Base-by-base conservation (phyloP, 306 rosid species). In the Lupinus albus region DNA sequence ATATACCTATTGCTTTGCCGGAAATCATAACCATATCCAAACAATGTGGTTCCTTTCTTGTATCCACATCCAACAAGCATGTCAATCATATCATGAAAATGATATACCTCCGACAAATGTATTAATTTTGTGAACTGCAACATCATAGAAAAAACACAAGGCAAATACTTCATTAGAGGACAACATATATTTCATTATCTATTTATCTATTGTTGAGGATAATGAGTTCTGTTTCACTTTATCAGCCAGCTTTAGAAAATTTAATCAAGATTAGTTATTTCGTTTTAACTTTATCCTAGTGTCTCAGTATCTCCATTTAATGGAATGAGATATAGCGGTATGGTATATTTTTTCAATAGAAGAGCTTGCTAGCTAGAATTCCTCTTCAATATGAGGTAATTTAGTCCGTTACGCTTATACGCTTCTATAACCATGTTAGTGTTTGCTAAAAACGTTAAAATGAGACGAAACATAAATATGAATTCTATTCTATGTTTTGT, bases 21-120 rank as follows among this genome's bases (percentile, higher is more conserved):
- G 83, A 92, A 89, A 77, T 92, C 98, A 67, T 92, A 92, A 70
- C 98, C 98, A 58, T 73, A 92, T 57, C 98, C 98, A 82, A 89
- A 92, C 81, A 89, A 82, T 32, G 98, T 92, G 71, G 95, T 83
- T 59, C 98, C 98, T 74, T 92, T 89, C 76, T 86, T 78, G 67
- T 86, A 87, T 8, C 98, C 96, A 50, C 96, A 89, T 39, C 38
- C 80, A 51, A 92, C 79, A 50, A 92, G 96, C 95, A 87, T 86
- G 30, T 86, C 89, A 65, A 92, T 92, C 91, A 92, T 84, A 67
- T 80, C 91, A 83, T 92, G 98, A 67, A 87, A 92, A 71, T 89
- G 91, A 82, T 88, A 92, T 6, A 88, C 88, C 18, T 84, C 96
- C 18, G 80, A 15, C 81, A 92, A 79, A 75, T 82, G 93, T 36